Evolutionary conservation across 139 green algal species (phyloP).

Genomic region (Tetradesmus obliquus): DNA sequence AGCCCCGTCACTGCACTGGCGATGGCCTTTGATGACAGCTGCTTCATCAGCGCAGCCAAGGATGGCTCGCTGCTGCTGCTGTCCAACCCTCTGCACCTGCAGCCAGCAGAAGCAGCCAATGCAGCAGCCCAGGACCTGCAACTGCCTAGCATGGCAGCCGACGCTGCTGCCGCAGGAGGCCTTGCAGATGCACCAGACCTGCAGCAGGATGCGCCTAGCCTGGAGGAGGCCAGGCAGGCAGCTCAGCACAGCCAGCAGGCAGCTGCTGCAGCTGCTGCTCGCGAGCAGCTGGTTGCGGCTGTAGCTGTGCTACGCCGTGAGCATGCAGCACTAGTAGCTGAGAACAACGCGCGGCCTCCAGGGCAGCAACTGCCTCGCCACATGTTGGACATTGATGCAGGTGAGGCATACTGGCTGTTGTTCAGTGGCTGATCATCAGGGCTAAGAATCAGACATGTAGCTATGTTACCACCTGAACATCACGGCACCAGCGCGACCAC

Average conservation of each 20-base stretch:
- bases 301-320: constrained; percentile 52
- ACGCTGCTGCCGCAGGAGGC: neutral
- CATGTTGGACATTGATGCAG: constrained; percentile 28
- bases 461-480: too few relatives aligned
- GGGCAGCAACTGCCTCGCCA: constrained; percentile 27
- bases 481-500: too few relatives aligned
- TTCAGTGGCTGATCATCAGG: too few relatives aligned
- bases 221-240: constrained; percentile 85
- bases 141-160: neutral
- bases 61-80: constrained; percentile 64
- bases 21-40: constrained; percentile 75
- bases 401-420: neutral
- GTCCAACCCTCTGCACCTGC: neutral
- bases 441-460: too few relatives aligned
- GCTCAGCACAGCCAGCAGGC: constrained; percentile 63
- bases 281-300: constrained; percentile 60
- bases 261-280: constrained; percentile 23
- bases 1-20: constrained; percentile 61
- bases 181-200: neutral
- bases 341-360: constrained; percentile 57
- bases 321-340: constrained; percentile 55
- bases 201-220: constrained; percentile 40
- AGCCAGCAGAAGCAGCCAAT: neutral
- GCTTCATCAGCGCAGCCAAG: constrained; percentile 62
- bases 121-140: neutral